phyloP scores from a whole-genome alignment of 345 rosid genomes.

The Brassica juncea region DNA sequence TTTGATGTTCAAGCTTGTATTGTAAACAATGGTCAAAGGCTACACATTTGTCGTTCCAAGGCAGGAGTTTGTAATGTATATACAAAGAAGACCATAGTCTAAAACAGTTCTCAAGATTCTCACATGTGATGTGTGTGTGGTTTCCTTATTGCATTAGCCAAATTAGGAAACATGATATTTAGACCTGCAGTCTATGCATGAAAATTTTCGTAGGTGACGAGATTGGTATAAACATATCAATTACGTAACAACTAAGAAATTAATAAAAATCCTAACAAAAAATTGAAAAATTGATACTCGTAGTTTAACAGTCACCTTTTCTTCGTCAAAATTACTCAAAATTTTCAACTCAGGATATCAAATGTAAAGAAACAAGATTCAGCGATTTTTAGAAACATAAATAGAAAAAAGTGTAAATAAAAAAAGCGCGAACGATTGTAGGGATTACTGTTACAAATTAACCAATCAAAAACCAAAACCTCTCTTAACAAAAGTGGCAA shows the following conservation, averaged over 20 bases:
- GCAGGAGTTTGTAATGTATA: background rate
- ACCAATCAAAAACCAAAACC: constrained; percentile 24
- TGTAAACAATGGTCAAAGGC: constrained; percentile 14
- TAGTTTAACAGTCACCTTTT: background rate
- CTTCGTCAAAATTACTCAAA: background rate
- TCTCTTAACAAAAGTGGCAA: constrained; percentile 21
- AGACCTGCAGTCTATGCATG: background rate
- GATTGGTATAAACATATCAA: background rate
- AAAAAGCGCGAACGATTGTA: constrained; percentile 29
- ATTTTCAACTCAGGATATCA: background rate
- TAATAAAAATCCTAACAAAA: background rate
- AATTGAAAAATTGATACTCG: background rate
- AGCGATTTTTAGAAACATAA: background rate
- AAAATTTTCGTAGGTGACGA: background rate
- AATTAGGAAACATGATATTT: background rate
- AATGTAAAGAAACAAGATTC: background rate
- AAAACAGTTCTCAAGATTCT: constrained; percentile 7
- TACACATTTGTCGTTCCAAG: constrained; percentile 4
- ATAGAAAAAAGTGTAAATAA: background rate
- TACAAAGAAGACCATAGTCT: background rate
- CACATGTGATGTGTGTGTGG: background rate
- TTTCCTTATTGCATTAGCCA: background rate
- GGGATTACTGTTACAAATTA: constrained; percentile 31
- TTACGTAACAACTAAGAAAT: background rate
- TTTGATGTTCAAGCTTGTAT: background rate